A percentile compares a stretch with the other conserved stretches of the same genome.
phyloP scores from a whole-genome alignment of 2,329 filamentous ascomycete species.

The Alternaria metachromatica region DNA sequence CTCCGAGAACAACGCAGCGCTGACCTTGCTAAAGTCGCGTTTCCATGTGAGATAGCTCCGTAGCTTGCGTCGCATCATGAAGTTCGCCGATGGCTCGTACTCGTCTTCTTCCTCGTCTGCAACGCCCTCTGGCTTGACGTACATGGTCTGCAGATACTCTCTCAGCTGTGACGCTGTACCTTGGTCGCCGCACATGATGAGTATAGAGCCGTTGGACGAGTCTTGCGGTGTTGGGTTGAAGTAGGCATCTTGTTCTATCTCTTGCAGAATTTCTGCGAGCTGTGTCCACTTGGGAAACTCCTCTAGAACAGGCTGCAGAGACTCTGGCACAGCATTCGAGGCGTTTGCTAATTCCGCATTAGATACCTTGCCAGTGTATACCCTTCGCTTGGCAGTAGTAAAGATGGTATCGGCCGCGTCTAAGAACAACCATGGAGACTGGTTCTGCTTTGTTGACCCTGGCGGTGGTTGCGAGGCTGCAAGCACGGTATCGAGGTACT shows the following conservation, averaged over 20 bases:
- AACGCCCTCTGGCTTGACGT: slow-evolving; percentile 65
- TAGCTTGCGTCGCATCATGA: slow-evolving; percentile 89
- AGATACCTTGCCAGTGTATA: slow-evolving; percentile 77
- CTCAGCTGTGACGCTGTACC: slow-evolving; percentile 85
- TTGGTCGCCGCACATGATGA: slow-evolving; percentile 94
- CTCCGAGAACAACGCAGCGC: slow-evolving; percentile 76
- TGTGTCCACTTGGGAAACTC: slow-evolving; percentile 94
- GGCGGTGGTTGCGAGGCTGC: slow-evolving; percentile 88
- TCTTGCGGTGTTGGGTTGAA: slow-evolving; percentile 78
- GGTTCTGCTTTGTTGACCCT: slow-evolving; percentile 83
- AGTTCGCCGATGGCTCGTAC: slow-evolving; percentile 71
- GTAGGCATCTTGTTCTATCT: slow-evolving; percentile 90
- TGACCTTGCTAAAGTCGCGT: slow-evolving; percentile 84
- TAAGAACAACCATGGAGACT: slow-evolving; percentile 95
- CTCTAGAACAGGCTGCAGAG: slow-evolving; percentile 82
- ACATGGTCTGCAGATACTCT: slow-evolving; percentile 91
- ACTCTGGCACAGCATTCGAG: slow-evolving; percentile 60
- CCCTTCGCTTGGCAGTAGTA: slow-evolving; percentile 83
- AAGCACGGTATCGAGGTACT: slow-evolving; percentile 92
- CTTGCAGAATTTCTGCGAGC: slow-evolving; percentile 86
- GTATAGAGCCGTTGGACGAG: slow-evolving; percentile 86
- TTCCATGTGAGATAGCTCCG: slow-evolving; percentile 92
- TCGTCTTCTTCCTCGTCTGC: slow-evolving; percentile 60
- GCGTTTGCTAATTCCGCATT: slow-evolving; percentile 60
- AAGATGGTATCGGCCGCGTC: slow-evolving; percentile 96